Conservation (phyloP, 2,329 filamentous ascomycete species). For the Xylaria sp. region DNA sequence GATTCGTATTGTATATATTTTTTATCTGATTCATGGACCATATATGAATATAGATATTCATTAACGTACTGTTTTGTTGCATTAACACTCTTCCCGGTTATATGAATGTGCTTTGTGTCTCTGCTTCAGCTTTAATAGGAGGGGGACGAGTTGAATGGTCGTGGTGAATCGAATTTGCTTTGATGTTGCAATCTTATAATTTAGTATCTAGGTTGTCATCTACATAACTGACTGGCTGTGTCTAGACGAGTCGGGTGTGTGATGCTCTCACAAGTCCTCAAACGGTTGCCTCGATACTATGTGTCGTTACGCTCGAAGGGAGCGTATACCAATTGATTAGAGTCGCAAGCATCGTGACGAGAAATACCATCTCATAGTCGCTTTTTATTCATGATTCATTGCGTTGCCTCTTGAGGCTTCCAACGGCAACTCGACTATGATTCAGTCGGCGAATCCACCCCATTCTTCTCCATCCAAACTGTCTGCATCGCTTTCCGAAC, state of each 20-base stretch:
- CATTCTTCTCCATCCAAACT: conserved; percentile 46
- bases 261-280: neutral
- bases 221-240: neutral
- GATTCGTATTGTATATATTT: conserved; percentile 30
- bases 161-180: neutral
- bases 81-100: neutral
- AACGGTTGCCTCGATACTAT: neutral
- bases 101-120: neutral
- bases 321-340: neutral
- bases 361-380: neutral
- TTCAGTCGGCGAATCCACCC: conserved; percentile 51
- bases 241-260: neutral
- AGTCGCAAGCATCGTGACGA: neutral
- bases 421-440: neutral
- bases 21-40: conserved; percentile 17
- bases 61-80: neutral
- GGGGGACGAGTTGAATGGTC: neutral
- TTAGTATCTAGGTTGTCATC: neutral
- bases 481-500: conserved; percentile 39
- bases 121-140: neutral
- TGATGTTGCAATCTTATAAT: neutral
- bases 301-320: neutral
- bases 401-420: neutral
- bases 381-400: neutral
- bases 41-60: conserved; percentile 22